Evolutionary conservation across 169 alveolate genomes (phyloP), one percentile per base, ranked within the genome.

Genomic region (Plasmodium falciparum): DNA sequence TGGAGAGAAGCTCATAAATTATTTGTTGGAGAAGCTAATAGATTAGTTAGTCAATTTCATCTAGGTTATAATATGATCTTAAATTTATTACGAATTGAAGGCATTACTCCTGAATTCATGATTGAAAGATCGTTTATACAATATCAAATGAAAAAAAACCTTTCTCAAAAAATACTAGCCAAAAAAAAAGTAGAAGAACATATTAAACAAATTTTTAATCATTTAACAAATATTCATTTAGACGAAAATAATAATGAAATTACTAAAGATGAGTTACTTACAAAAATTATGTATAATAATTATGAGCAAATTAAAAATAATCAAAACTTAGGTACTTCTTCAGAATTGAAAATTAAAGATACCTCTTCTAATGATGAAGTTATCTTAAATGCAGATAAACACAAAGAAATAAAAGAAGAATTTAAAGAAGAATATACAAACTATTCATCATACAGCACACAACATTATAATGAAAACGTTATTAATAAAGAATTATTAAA

Each of bases 11-110:
- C 99, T 17, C 98, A 97, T 93, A 92, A 93, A 33, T 93, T 98
- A 63, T 96, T 97, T 74, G 75, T 96, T 85, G 99, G 99, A 0
- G 92, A 96, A 88, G 93, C 98, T 2, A 98, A 97, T 75, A 96
- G 99, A 73, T 93, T 98, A 78, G 97, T 97, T 74, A 97, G 99
- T 62, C 94, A 98, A 61, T 98, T 98, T 93, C 98, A 98, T 88
- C 92, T 98, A 20, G 98, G 98, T 4, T 98, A 97, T 93, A 98
- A 98, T 94, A 99, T 98, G 99, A 96, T 99, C 33, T 93, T 99
- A 65, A 98, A 98, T 93, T 96, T 98, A 62, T 96, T 98, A 95
- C 95, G 99, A 78, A 92, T 98, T 20, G 99, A 98, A 93, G 99
- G 98, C 39, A 96, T 96, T 6, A 95, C 96, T 2, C 99, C 99